These are phyloP conservation scores for Monilinia aucupariae DNA, from an alignment of 2,329 filamentous ascomycete species.

Conservation along the genomic window DNA sequence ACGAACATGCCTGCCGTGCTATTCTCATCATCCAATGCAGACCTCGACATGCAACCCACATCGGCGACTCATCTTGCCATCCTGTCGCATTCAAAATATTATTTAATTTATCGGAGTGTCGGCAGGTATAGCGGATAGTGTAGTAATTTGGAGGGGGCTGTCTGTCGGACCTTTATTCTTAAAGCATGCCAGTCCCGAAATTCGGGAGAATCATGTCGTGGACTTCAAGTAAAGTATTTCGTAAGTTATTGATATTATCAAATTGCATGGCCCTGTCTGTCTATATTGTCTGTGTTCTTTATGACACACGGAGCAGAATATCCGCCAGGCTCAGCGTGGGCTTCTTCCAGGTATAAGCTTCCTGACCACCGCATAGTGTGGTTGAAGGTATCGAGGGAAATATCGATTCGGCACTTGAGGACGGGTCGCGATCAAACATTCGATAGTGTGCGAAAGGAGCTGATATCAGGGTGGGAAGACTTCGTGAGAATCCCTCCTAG, in stretches of 20 bases:
- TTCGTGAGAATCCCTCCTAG: not conserved
- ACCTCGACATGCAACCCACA: constrained; percentile 4
- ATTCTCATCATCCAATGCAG: not conserved
- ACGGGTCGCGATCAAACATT: not conserved
- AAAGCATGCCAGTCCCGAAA: not conserved
- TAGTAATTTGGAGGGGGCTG: not conserved
- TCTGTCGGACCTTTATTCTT: not conserved
- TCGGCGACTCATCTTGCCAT: not conserved
- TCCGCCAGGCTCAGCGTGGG: not conserved
- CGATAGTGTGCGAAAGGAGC: not conserved
- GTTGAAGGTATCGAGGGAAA: not conserved
- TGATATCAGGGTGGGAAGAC: not conserved
- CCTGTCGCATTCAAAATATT: not conserved
- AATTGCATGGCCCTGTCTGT: not conserved
- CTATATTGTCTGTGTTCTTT: not conserved
- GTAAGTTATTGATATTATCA: not conserved
- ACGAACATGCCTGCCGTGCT: not conserved
- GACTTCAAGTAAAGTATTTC: not conserved
- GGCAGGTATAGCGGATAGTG: not conserved
- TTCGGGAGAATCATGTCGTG: not conserved
- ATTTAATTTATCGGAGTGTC: not conserved
- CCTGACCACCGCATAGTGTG: not conserved
- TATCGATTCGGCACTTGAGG: not conserved
- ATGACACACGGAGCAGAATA: not conserved
- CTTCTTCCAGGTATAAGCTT: not conserved